These are phyloP conservation scores for Dendryphion nanum DNA, from an alignment of 2,329 filamentous ascomycete species.

Conservation along the genomic window DNA sequence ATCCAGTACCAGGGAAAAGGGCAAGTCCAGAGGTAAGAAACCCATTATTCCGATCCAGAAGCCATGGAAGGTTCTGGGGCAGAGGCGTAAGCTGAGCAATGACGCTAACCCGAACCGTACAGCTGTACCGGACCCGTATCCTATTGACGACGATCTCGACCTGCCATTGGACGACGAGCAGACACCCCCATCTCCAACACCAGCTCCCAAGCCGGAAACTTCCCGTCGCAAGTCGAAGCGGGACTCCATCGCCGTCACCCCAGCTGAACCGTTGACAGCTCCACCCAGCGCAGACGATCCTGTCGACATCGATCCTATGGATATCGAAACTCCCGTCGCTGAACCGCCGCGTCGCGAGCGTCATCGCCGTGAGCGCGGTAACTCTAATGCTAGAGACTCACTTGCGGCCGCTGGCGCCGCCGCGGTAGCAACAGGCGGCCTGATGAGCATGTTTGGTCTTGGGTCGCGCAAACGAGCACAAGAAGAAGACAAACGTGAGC, in stretches of 20 bases:
- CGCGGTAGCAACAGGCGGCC: conserved; percentile 46
- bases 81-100: conserved; percentile 35
- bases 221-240: conserved; percentile 44
- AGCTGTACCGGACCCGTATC: conserved; percentile 57
- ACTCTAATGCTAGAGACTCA: conserved; percentile 60
- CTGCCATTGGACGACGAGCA: conserved; percentile 41
- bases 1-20: conserved; percentile 42
- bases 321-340: conserved; percentile 47
- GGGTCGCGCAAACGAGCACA: conserved; percentile 34
- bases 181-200: conserved; percentile 28
- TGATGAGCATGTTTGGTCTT: conserved; percentile 55
- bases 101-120: conserved; percentile 30
- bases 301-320: conserved; percentile 40
- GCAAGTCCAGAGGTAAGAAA: conserved; percentile 51
- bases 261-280: conserved; percentile 34
- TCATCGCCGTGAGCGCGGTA: conserved; percentile 53
- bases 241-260: conserved; percentile 27
- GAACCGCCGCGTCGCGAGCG: conserved; percentile 48
- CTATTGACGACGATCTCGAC: conserved; percentile 61
- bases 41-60: conserved; percentile 11
- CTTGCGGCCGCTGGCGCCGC: conserved; percentile 30
- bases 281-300: conserved; percentile 44
- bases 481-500: conserved; percentile 32
- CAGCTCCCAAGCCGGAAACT: conserved; percentile 27
- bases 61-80: conserved; percentile 19